Conservation (phyloP, 2,329 filamentous ascomycete species). For the Fusarium newnesense region DNA sequence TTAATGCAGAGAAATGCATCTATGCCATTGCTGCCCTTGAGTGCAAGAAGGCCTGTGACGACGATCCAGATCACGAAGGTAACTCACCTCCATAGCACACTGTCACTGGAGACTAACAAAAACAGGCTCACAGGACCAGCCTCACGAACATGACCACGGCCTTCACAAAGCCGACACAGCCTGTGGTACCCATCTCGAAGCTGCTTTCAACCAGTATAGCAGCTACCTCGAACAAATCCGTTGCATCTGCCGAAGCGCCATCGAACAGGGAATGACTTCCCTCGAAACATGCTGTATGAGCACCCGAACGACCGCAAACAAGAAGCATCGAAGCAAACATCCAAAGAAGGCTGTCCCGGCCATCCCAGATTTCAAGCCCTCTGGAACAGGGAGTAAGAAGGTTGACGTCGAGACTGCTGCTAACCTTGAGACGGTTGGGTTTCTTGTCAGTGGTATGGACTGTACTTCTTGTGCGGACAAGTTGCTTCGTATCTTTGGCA, state of each 20-base stretch:
- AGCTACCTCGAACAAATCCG: slow-evolving; percentile 51
- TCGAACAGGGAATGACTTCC: slow-evolving; percentile 41
- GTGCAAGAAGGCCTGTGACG: slow-evolving; percentile 19
- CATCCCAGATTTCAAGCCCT: not conserved
- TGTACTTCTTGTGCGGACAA: slow-evolving; percentile 52
- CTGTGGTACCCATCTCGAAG: slow-evolving; percentile 47
- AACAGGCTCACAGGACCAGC: not conserved
- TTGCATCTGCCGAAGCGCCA: slow-evolving; percentile 51
- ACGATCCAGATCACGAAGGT: slow-evolving; percentile 18
- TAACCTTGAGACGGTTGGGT: not conserved
- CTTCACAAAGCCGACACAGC: slow-evolving; percentile 31
- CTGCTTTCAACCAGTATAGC: slow-evolving; percentile 49
- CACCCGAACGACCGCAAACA: not conserved
- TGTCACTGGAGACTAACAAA: rapidly evolving
- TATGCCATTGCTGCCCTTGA: slow-evolving; percentile 15
- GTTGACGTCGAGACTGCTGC: not conserved
- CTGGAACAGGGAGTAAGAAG: not conserved
- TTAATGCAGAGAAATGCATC: slow-evolving; percentile 18
- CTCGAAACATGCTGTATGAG: slow-evolving; percentile 43
- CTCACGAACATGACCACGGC: not conserved
- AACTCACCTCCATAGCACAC: rapidly evolving
- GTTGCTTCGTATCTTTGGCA: slow-evolving; percentile 44
- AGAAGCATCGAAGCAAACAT: not conserved
- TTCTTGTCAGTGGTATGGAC: slow-evolving; percentile 50
- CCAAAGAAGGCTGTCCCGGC: not conserved